Evolutionary conservation across 495 filamentous ascomycete species (phyloP).

Genomic region (Neurospora sp.): DNA sequence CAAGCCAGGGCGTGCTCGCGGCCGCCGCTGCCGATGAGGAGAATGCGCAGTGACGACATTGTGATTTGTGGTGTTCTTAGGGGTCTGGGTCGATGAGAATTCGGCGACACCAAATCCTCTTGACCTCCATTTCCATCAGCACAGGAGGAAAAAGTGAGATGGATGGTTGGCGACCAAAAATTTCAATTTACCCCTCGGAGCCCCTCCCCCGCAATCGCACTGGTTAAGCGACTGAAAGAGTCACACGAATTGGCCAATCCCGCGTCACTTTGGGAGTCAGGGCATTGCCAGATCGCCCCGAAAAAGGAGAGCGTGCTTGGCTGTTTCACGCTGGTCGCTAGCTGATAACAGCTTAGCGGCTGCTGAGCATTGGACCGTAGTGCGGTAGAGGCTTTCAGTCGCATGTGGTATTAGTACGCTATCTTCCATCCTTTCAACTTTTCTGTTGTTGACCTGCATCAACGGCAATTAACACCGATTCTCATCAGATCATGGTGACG

Average conservation of each 20-base stretch:
- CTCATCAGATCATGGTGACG: background rate
- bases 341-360: background rate
- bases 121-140: conserved; percentile 2
- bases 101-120: background rate
- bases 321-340: background rate
- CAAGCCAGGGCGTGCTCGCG: conserved; percentile 92
- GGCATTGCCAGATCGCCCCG: background rate
- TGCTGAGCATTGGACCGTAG: background rate
- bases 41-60: conserved; percentile 43
- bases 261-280: background rate
- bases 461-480: background rate
- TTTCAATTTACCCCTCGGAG: conserved; percentile 3
- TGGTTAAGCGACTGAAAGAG: background rate
- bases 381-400: background rate
- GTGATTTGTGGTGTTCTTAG: background rate
- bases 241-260: background rate
- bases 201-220: conserved; percentile 28
- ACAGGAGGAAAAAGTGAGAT: conserved; percentile 8
- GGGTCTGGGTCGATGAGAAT: conserved; percentile 1
- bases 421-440: background rate
- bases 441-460: background rate
- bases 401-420: background rate
- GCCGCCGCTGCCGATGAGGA: conserved; percentile 88
- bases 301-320: background rate
- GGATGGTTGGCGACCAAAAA: conserved; percentile 17